Percentiles rank a stretch among this genome's conserved stretches.
phyloP scores from a whole-genome alignment of 345 rosid genomes.

The Turritis glabra region DNA sequence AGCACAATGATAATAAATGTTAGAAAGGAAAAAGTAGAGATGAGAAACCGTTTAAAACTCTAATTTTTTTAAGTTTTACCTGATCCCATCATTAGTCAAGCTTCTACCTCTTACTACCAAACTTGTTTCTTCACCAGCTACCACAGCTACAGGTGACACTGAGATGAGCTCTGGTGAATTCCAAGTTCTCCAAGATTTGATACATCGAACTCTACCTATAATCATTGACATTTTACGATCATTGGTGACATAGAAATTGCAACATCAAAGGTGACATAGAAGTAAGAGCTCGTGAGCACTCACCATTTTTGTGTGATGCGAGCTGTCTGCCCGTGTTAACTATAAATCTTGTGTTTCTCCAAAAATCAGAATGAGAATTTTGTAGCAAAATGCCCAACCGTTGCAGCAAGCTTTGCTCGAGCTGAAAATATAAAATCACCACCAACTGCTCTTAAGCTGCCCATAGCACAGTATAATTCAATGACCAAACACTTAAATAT shows the following conservation, averaged over 20 bases:
- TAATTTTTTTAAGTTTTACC: constrained; percentile 42
- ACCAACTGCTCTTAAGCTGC: constrained; percentile 33
- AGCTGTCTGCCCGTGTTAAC: constrained; percentile 64
- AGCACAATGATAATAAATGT: constrained; percentile 13
- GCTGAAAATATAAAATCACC: constrained; percentile 45
- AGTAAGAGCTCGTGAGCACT: constrained; percentile 26
- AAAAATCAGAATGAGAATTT: constrained; percentile 57
- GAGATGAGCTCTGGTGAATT: constrained; percentile 79
- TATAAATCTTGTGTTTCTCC: constrained; percentile 76
- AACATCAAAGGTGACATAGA: neutral
- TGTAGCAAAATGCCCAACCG: constrained; percentile 56
- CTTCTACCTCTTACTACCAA: constrained; percentile 76
- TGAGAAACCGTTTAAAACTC: neutral
- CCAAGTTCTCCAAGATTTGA: constrained; percentile 79
- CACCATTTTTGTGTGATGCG: constrained; percentile 76
- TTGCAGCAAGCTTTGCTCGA: constrained; percentile 63
- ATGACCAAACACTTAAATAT: neutral
- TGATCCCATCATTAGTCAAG: constrained; percentile 63
- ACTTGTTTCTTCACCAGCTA: constrained; percentile 65
- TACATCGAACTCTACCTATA: constrained; percentile 65
- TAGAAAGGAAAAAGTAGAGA: constrained; percentile 18
- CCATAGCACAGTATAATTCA: constrained; percentile 33
- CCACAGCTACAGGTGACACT: constrained; percentile 81
- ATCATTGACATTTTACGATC: constrained; percentile 9
- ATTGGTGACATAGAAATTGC: neutral